Percentiles rank a stretch among this genome's conserved stretches.
These are phyloP conservation scores for Fragaria nilgerrensis DNA, from an alignment of 306 rosid genomes.

Conservation along the genomic window DNA sequence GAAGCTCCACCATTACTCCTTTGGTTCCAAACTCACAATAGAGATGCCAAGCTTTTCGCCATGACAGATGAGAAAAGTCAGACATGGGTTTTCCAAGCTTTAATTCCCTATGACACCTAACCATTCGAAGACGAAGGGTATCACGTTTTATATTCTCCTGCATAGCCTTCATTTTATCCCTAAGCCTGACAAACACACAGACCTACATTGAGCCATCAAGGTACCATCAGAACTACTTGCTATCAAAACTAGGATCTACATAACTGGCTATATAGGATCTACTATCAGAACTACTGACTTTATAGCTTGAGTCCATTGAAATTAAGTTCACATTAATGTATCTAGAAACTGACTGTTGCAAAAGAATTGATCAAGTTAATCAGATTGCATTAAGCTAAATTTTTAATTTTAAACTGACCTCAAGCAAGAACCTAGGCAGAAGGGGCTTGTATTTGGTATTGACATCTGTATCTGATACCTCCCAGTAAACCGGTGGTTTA, in stretches of 20 bases:
- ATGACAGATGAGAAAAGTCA: slow-evolving; percentile 44
- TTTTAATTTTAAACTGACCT: slow-evolving; percentile 44
- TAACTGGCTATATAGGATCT: background rate
- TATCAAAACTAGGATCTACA: background rate
- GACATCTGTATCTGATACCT: slow-evolving; percentile 58
- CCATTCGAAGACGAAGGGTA: slow-evolving; percentile 49
- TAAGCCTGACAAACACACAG: slow-evolving; percentile 62
- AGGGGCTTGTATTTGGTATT: slow-evolving; percentile 73
- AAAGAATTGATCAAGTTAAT: background rate
- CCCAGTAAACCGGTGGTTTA: slow-evolving; percentile 58
- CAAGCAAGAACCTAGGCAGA: slow-evolving; percentile 73
- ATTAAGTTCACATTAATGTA: background rate
- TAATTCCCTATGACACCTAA: slow-evolving; percentile 75
- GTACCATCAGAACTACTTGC: background rate
- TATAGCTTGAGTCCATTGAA: background rate
- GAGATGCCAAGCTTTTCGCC: slow-evolving; percentile 84
- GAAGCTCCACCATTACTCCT: slow-evolving; percentile 60
- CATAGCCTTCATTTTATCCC: slow-evolving; percentile 36
- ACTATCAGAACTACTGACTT: background rate
- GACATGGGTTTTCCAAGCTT: slow-evolving; percentile 62
- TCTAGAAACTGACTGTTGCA: background rate
- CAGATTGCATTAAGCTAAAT: background rate
- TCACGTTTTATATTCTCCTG: slow-evolving; percentile 45
- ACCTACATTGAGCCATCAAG: slow-evolving; percentile 40
- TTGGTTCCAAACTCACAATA: slow-evolving; percentile 92